Conservation (phyloP, 768 basidiomycete genomes). For the Suillus discolor region DNA sequence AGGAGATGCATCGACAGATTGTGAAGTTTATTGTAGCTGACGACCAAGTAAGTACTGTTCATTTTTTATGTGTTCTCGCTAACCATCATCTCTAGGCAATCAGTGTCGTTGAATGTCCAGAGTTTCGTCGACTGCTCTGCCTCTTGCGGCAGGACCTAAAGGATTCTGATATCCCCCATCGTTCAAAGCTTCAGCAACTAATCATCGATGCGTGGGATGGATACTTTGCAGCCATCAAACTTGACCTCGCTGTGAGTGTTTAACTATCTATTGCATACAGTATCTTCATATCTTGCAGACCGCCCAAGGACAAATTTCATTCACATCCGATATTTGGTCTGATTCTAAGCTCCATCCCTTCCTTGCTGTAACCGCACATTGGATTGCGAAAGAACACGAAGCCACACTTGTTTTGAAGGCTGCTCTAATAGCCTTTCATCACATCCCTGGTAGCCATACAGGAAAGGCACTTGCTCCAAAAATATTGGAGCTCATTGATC, state of each 20-base stretch:
- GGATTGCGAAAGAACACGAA: background rate
- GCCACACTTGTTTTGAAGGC: too few relatives aligned
- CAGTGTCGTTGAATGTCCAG: background rate
- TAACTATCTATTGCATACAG: background rate
- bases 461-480: too few relatives aligned
- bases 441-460: too few relatives aligned
- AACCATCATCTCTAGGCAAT: background rate
- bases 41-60: background rate
- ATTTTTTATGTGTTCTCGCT: background rate
- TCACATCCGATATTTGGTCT: constrained; percentile 40
- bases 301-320: constrained; percentile 16
- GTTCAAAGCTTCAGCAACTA: constrained; percentile 6
- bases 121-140: background rate
- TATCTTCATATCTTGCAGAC: background rate
- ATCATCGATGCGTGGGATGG: constrained; percentile 1
- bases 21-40: background rate
- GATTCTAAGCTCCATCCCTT: constrained; percentile 24
- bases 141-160: constrained; percentile 4
- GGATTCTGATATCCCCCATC: constrained; percentile 16
- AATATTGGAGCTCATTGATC: too few relatives aligned
- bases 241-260: constrained; percentile 6
- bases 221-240: constrained; percentile 10
- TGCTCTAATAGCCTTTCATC: too few relatives aligned
- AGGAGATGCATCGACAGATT: background rate
- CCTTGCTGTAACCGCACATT: constrained; percentile 39